Evolutionary conservation across 1,284 basidiomycete species (phyloP), one percentile per base, ranked within the genome.

Genomic region (Mycena sp.): DNA sequence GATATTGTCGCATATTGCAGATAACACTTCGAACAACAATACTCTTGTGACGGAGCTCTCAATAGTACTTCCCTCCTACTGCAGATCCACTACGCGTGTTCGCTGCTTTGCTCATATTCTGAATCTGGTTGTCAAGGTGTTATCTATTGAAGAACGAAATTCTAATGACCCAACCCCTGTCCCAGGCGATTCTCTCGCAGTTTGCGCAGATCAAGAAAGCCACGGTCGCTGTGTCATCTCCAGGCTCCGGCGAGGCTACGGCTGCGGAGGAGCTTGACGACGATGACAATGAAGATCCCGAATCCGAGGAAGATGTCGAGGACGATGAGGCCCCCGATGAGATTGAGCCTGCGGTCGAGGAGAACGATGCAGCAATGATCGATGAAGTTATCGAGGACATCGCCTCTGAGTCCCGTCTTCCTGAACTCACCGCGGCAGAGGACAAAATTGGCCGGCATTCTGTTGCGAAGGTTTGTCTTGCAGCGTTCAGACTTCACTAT

Each of bases 11-110:
- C n/a, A n/a, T n/a, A n/a, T n/a, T n/a, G n/a, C n/a, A n/a, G n/a
- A n/a, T n/a, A n/a, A n/a, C n/a, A n/a, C n/a, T n/a, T n/a, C n/a
- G n/a, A n/a, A n/a, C n/a, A n/a, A 78, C 53, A 65, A 73, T 32
- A 69, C 63, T 0, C 69, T 76, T 65, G 63, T 75, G 19, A 38
- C 49, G 0, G 56, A 69, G 16, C 58, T 77, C 21, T 56, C 30
- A 23, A 14, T 12, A 26, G 41, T 51, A 7, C 32, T 58, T 3
- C 21, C 55, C 5, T 38, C 46, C 16, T 46, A 49, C 21, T 32
- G 37, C 21, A 56, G 54, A n/a, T 37, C 38, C 21, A 14, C n/a
- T 16, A 65, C 59, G 12, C 56, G 61, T 10, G 50, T 67, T n/a
- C 65, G 57, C 29, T 69, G 63, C 63, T 60, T 69, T 52, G 59